Percentiles rank a stretch among this genome's conserved stretches.
Evolutionary conservation across 345 rosid genomes (phyloP).

Genomic region (Aegle marmelos): DNA sequence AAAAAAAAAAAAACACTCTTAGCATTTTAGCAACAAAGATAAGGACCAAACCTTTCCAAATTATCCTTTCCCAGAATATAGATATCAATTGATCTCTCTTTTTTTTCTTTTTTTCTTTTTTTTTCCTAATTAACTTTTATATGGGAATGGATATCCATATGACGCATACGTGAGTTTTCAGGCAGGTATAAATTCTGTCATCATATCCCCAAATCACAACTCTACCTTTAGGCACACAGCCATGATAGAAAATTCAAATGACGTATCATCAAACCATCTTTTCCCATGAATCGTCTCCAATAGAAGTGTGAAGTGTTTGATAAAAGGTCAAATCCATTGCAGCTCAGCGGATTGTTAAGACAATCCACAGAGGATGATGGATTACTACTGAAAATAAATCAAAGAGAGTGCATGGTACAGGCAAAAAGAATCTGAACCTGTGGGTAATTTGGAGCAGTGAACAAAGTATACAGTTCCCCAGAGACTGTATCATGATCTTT

Average conservation of each 20-base stretch:
- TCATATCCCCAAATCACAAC: background rate
- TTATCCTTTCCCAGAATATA: background rate
- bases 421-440: slow-evolving; percentile 21
- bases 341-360: background rate
- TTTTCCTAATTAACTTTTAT: no score
- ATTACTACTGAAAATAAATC: background rate
- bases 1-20: background rate
- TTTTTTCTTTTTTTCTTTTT: background rate
- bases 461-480: slow-evolving; percentile 37
- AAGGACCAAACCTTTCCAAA: background rate
- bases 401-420: background rate
- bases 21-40: background rate
- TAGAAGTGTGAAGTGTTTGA: background rate
- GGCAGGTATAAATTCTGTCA: background rate
- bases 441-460: slow-evolving; percentile 37
- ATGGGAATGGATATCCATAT: background rate
- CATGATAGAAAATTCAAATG: background rate
- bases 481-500: slow-evolving; percentile 44
- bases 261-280: background rate
- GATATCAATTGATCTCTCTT: background rate
- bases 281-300: background rate
- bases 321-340: background rate
- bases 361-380: background rate
- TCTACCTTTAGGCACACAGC: background rate
- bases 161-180: background rate